These are phyloP conservation scores for Penicillium chermesinum DNA, from an alignment of 495 filamentous ascomycete genomes.

Conservation along the genomic window DNA sequence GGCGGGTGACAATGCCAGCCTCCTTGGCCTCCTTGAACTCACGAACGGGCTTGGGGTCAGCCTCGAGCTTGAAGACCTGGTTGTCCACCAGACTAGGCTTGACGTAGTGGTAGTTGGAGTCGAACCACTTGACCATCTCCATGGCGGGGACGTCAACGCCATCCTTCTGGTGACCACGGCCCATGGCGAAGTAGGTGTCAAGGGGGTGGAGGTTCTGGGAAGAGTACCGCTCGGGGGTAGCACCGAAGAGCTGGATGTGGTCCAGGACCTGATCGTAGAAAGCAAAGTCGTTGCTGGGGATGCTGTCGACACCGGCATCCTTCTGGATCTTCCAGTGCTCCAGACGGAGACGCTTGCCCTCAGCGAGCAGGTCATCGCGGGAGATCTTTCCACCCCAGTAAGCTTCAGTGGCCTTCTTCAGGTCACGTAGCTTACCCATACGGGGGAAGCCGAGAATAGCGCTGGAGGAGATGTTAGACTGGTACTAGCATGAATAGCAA, in stretches of 20 bases:
- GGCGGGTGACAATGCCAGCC: slow-evolving; percentile 85
- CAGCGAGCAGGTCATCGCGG: slow-evolving; percentile 76
- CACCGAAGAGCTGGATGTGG: slow-evolving; percentile 98
- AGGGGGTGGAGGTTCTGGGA: slow-evolving; percentile 77
- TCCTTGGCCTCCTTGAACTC: slow-evolving; percentile 98
- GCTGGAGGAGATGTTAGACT: slow-evolving; percentile 23
- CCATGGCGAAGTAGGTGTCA: slow-evolving; percentile 99
- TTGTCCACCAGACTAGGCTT: slow-evolving; percentile 95
- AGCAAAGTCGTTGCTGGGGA: slow-evolving; percentile 98
- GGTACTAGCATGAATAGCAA: slow-evolving; percentile 17
- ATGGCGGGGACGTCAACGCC: slow-evolving; percentile 83
- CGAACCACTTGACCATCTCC: slow-evolving; percentile 99
- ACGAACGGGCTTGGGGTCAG: slow-evolving; percentile 84
- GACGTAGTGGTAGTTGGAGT: slow-evolving; percentile 99
- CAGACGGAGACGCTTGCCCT: slow-evolving; percentile 92
- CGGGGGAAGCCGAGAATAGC: slow-evolving; percentile 81
- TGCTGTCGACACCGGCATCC: slow-evolving; percentile 90
- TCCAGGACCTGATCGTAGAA: slow-evolving; percentile 98
- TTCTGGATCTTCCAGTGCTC: slow-evolving; percentile 99
- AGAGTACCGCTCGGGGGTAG: slow-evolving; percentile 84
- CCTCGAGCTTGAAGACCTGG: slow-evolving; percentile 85
- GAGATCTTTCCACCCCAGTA: slow-evolving; percentile 95
- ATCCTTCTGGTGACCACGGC: slow-evolving; percentile 89
- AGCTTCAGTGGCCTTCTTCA: slow-evolving; percentile 98
- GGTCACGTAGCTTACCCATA: slow-evolving; percentile 95